phyloP scores from a whole-genome alignment of 73 alveolate species.

The Uronychia binucleata region DNA sequence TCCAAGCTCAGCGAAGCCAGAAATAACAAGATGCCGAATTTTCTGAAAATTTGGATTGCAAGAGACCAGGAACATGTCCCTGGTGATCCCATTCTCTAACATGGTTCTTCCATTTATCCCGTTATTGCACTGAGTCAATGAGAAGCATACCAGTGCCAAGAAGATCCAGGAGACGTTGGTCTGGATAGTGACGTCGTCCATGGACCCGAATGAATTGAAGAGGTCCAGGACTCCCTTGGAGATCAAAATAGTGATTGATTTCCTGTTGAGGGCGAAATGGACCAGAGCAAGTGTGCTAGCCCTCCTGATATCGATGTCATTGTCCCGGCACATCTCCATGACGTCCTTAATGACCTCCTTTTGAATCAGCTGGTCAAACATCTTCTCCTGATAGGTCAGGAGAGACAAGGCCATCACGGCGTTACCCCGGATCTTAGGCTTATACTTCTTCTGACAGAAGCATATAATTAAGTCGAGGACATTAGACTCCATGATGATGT shows the following conservation, averaged over 20 bases:
- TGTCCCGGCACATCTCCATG: slow-evolving; percentile 51
- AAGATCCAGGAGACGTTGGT: slow-evolving; percentile 61
- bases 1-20: slow-evolving; percentile 59
- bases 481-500: slow-evolving; percentile 23
- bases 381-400: slow-evolving; percentile 47
- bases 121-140: slow-evolving; percentile 14
- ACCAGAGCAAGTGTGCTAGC: slow-evolving; percentile 44
- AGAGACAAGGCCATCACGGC: slow-evolving; percentile 47
- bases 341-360: slow-evolving; percentile 47
- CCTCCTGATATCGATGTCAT: slow-evolving; percentile 25
- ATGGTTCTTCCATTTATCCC: slow-evolving; percentile 53
- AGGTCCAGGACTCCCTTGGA: slow-evolving; percentile 49
- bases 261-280: slow-evolving; percentile 50
- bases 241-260: slow-evolving; percentile 37
- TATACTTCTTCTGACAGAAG: neutral
- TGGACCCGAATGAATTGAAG: slow-evolving; percentile 41
- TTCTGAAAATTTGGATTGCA: slow-evolving; percentile 39
- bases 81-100: slow-evolving; percentile 52
- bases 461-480: slow-evolving; percentile 28
- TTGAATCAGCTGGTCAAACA: slow-evolving; percentile 43
- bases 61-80: slow-evolving; percentile 58
- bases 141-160: slow-evolving; percentile 17
- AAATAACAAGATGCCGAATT: slow-evolving; percentile 49
- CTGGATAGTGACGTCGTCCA: slow-evolving; percentile 24
- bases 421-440: slow-evolving; percentile 30